Evolutionary conservation across 805 yeast species (phyloP), one percentile per base, ranked within the genome.

Genomic region (Kuraishia hungarica): DNA sequence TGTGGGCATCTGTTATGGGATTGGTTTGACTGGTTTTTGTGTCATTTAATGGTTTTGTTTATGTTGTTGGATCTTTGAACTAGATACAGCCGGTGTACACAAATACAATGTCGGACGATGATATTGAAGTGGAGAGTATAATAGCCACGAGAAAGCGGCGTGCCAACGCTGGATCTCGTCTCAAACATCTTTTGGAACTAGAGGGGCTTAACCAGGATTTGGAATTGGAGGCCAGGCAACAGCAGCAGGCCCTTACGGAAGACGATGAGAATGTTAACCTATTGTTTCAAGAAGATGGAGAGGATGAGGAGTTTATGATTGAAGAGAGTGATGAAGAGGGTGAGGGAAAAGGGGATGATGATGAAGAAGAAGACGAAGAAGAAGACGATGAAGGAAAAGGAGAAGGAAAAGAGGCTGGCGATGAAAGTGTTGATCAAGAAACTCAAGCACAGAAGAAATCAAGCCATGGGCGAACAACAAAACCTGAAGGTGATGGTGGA

Each of bases 101-200:
- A 10, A 26, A 26, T 5, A 35, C 43, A 10, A 35, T 35, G 53
- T 52, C 53, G 22, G 49, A 39, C 17, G 53, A 52, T 13, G 53
- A 52, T n/a, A 23, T 48, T 6, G 22, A 22, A 24, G 22, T 52
- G 17, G 53, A 52, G 50, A 52, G 53, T n/a, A 75, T 90, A 55
- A 86, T 87, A 61, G 82, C 87, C 21, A 86, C 96, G 2, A 79
- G 97, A 58, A 72, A 82, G 57, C 76, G 89, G 59, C 81, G 99
- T 54, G 69, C 90, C 50, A 94, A 93, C 71, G 99, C 99, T 1
- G 99, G 99, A 17, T 86, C 89, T 53, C 76, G 94, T 54, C 74
- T 94, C 66, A 81, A 82, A 62, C 82, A 83, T 55, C 76, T 94
- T 57, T 72, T 94, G 20, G 87, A 83, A 56, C 77, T 88, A 28